Conservation (phyloP, 441 rosid species). For the California macrophylla region DNA sequence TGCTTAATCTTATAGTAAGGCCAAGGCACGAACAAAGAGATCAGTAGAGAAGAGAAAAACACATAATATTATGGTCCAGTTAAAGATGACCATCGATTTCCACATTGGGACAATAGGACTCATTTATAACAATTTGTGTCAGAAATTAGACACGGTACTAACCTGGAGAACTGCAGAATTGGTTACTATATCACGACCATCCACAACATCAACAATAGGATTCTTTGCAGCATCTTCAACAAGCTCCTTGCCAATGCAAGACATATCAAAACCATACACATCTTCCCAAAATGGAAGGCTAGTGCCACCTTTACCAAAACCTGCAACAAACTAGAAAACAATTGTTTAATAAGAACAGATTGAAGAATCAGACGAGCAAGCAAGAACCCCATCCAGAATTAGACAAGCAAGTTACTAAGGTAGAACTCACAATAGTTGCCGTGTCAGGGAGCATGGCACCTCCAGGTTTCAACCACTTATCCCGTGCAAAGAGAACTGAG, state of each 20-base stretch:
- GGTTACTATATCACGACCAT: conserved; percentile 55
- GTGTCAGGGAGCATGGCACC: conserved; percentile 95
- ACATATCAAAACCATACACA: conserved; percentile 82
- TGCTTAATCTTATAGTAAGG: too few relatives aligned
- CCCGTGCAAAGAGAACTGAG: conserved; percentile 87
- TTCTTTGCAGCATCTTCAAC: conserved; percentile 51
- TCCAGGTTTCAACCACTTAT: conserved; percentile 90
- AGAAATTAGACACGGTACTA: conserved; percentile 14
- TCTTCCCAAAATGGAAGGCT: conserved; percentile 89
- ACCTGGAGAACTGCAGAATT: conserved; percentile 58
- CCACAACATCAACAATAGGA: conserved; percentile 66
- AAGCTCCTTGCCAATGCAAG: conserved; percentile 68
- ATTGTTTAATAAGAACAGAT: not conserved
- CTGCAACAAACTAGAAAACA: conserved; percentile 56
- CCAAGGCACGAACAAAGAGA: too few relatives aligned
- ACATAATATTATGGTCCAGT: not conserved
- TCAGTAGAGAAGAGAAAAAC: too few relatives aligned
- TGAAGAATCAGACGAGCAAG: conserved; percentile 1
- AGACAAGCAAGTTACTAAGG: conserved; percentile 4
- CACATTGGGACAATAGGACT: not conserved
- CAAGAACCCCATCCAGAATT: conserved; percentile 1
- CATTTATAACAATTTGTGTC: not conserved
- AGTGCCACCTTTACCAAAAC: conserved; percentile 82
- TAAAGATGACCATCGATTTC: not conserved
- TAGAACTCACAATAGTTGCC: conserved; percentile 63